Conservation (phyloP, 768 basidiomycete genomes). For the Flagelloscypha sp. region DNA sequence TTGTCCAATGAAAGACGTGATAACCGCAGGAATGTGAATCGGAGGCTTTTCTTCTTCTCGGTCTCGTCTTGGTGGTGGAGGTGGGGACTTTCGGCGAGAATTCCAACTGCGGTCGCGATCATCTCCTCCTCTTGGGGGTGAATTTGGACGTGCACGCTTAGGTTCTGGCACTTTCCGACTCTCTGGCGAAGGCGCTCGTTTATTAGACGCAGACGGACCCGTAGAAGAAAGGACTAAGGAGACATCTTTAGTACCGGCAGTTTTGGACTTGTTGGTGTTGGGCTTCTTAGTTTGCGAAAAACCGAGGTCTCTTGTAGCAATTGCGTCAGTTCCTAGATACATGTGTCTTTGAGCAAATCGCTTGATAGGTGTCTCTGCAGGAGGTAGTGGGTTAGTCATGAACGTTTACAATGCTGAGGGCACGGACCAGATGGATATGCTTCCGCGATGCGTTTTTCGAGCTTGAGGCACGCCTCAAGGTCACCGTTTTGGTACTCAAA, state of each 20-base stretch:
- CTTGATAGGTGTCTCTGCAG: constrained; percentile 78
- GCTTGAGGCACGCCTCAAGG: constrained; percentile 75
- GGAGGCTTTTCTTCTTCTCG: constrained; percentile 42
- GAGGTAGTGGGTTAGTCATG: background rate
- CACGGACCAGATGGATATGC: constrained; percentile 74
- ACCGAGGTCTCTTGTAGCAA: constrained; percentile 83
- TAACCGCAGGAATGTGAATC: constrained; percentile 40
- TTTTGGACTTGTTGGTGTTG: constrained; percentile 6
- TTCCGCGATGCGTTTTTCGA: constrained; percentile 84
- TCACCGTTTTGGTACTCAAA: constrained; percentile 97
- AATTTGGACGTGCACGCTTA: constrained; percentile 1
- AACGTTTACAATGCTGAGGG: background rate
- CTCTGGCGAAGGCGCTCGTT: constrained; percentile 1
- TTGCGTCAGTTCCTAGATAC: constrained; percentile 79
- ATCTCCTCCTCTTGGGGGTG: constrained; percentile 11
- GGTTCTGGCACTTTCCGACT: background rate
- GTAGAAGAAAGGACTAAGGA: background rate
- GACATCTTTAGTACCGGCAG: constrained; percentile 5
- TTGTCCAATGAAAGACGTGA: constrained; percentile 80
- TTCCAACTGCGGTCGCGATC: constrained; percentile 10
- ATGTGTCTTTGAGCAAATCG: constrained; percentile 76
- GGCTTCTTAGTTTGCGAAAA: constrained; percentile 43
- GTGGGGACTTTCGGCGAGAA: constrained; percentile 15
- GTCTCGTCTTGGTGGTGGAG: constrained; percentile 25
- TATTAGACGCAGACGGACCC: background rate